A percentile compares a stretch with the other conserved stretches of the same genome.
These are phyloP conservation scores for Phlegmacium glaucopus DNA, from an alignment of 768 basidiomycete species.

Conservation along the genomic window DNA sequence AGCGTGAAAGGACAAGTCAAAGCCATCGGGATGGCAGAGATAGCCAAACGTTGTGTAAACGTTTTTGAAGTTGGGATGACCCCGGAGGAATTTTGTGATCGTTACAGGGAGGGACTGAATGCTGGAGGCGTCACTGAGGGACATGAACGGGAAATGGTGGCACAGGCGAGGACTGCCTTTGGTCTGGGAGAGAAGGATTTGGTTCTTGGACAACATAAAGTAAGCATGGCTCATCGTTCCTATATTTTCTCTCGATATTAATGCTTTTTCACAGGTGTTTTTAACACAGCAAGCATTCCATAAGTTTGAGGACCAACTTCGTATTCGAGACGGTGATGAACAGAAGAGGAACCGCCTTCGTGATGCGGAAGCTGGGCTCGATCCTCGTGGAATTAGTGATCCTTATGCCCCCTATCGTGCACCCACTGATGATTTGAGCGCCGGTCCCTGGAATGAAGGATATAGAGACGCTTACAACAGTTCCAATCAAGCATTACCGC, in stretches of 20 bases:
- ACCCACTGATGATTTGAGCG: slow-evolving; percentile 43
- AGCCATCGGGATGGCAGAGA: slow-evolving; percentile 73
- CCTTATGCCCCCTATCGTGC: slow-evolving; percentile 77
- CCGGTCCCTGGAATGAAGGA: slow-evolving; percentile 27
- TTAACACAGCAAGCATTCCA: slow-evolving; percentile 85
- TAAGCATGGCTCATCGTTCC: slow-evolving; percentile 27
- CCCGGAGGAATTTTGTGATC: slow-evolving; percentile 78
- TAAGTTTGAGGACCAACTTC: slow-evolving; percentile 80
- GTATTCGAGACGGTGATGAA: slow-evolving; percentile 82
- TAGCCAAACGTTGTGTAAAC: slow-evolving; percentile 62
- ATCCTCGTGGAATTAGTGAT: slow-evolving; percentile 53
- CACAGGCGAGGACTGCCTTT: slow-evolving; percentile 54
- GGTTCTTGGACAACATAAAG: slow-evolving; percentile 82
- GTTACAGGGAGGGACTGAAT: slow-evolving; percentile 71
- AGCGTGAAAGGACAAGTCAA: slow-evolving; percentile 91
- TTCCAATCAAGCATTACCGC: slow-evolving; percentile 76
- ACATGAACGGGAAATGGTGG: slow-evolving; percentile 54
- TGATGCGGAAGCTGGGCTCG: slow-evolving; percentile 69
- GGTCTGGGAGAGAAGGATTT: slow-evolving; percentile 67
- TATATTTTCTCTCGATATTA: slow-evolving; percentile 1
- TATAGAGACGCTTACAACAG: slow-evolving; percentile 52
- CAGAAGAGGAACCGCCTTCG: slow-evolving; percentile 76
- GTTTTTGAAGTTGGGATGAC: slow-evolving; percentile 85
- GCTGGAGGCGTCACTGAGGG: slow-evolving; percentile 58
- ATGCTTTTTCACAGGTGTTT: slow-evolving; percentile 61